Evolutionary conservation across 164 flowering plant species (phyloP).

Genomic region (Paratinospora sagittata): DNA sequence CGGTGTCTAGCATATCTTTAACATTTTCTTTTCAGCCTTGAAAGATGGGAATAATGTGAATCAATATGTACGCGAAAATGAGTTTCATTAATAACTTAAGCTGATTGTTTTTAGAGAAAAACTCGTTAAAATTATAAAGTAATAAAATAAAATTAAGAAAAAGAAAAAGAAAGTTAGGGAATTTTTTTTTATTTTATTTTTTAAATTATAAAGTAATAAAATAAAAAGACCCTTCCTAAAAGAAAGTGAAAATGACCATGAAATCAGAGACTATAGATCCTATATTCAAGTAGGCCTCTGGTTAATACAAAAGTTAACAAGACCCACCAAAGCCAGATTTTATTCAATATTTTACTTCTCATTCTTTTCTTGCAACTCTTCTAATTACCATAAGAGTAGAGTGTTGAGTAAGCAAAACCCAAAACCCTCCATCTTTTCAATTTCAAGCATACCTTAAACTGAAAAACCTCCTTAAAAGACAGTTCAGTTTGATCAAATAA

Average conservation of each 20-base stretch:
- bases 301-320: background rate
- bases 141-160: background rate
- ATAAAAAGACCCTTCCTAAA: background rate
- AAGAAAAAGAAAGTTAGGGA: background rate
- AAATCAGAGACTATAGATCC: background rate
- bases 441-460: no score
- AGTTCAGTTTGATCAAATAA: no score
- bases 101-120: background rate
- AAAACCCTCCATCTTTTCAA: background rate
- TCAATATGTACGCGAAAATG: no score
- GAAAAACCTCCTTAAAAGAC: no score
- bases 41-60: no score
- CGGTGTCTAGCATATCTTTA: no score
- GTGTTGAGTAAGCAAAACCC: background rate
- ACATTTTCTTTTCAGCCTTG: no score
- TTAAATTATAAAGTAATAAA: background rate
- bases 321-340: conserved; percentile 4
- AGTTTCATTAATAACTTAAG: background rate
- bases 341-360: background rate
- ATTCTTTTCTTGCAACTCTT: background rate
- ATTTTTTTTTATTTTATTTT: no score
- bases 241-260: background rate
- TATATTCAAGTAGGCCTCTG: background rate
- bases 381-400: background rate
- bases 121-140: background rate